Percentiles rank a stretch among this genome's conserved stretches.
Evolutionary conservation across 164 flowering plant genomes (phyloP).

Genomic region (Saururus chinensis): DNA sequence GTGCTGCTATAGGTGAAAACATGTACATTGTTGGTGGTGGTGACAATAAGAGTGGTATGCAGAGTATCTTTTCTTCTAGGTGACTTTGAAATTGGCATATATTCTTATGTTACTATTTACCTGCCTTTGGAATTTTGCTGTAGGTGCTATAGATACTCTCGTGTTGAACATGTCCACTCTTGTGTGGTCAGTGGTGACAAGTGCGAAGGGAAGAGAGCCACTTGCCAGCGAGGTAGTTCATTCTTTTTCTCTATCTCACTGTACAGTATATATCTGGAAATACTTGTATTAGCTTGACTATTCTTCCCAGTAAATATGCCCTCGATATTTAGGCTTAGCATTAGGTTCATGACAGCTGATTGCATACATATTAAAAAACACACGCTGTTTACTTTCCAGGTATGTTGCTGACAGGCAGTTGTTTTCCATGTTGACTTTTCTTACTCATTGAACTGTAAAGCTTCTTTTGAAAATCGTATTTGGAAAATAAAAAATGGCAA

Average conservation of each 20-base stretch:
- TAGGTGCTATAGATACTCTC: slow-evolving; percentile 76
- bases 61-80: background rate
- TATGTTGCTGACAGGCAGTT: background rate
- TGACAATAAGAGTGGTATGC: slow-evolving; percentile 76
- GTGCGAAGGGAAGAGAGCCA: slow-evolving; percentile 61
- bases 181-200: slow-evolving; percentile 56
- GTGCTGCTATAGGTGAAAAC: slow-evolving; percentile 47
- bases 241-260: background rate
- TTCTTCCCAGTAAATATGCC: too few relatives aligned
- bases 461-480: too few relatives aligned
- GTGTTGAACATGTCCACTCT: slow-evolving; percentile 73
- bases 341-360: background rate
- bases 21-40: slow-evolving; percentile 98
- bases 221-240: slow-evolving; percentile 88
- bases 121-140: background rate
- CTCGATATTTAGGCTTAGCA: background rate
- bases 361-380: background rate
- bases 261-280: background rate
- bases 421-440: background rate
- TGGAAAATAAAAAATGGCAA: too few relatives aligned
- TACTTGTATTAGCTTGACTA: too few relatives aligned
- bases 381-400: background rate
- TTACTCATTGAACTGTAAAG: too few relatives aligned
- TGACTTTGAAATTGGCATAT: background rate
- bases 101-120: background rate